Base-by-base conservation (phyloP, 176 grass and related monocot species). In the Cenchrus americanus region DNA sequence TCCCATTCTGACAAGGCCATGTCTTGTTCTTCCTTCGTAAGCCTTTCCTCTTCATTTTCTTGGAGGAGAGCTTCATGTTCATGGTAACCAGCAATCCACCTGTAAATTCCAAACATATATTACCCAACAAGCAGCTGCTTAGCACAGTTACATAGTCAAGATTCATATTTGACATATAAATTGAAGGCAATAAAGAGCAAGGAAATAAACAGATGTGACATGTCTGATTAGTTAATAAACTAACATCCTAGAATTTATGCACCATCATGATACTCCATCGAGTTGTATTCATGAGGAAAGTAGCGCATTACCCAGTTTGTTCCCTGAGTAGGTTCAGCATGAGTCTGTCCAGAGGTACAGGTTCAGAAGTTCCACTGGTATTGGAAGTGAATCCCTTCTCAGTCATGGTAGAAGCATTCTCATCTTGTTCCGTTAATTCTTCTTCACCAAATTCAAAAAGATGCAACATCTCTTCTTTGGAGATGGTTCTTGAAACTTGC, bases 391-490 rank as follows among this genome's bases (percentile, higher is more conserved):
- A 79, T 88, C 67, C 37, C 60, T 87, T 90, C 60, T 65, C 76
- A 50, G 62, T 69, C 73, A 77, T 79, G 12, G 54, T 69, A 65
- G 60, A 62, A 83, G 22, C 77, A 17, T 73, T 79, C 59, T 89
- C 83, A 37, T 51, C 85, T 77, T 88, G 85, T 13, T 94, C 87
- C 73, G 85, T 50, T 76, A 90, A 21, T 78, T 98, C 96, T 67
- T 98, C 96, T 52, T 98, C 96, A 68, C 96, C 91, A 86, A 98
- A 94, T 85, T 95, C 96, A 62, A 98, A 98, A 46, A 96, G 91
- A 87, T 96, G 96, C 59, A 94, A 48, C 82, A 98, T 98, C 79
- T 98, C 96, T 83, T 98, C 96, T 76, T 95, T 98, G 76, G 96
- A 98, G 64, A 98, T 98, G 65, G 89, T 98, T 94, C 96, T 95